These are phyloP conservation scores for Nakazawaea peltata DNA, from an alignment of 805 yeast species.

Conservation along the genomic window DNA sequence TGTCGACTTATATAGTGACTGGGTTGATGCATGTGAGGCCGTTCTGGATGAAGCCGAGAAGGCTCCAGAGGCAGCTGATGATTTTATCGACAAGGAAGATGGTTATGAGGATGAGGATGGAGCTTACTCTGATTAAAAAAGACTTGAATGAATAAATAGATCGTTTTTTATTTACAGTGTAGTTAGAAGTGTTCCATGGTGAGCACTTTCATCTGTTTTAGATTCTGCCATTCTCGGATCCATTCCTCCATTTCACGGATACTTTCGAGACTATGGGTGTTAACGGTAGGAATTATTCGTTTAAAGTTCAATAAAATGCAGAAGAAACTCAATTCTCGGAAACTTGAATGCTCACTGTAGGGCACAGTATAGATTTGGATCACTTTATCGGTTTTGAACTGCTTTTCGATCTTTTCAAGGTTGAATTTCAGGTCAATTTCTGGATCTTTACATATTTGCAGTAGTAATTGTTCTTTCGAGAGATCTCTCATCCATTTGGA, in stretches of 20 bases:
- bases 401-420: constrained; percentile 20
- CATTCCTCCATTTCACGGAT: constrained; percentile 24
- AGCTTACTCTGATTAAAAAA: constrained; percentile 12
- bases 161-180: too few species aligned
- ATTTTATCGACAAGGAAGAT: constrained; percentile 21
- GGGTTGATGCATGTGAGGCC: constrained; percentile 96
- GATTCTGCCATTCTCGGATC: constrained; percentile 24
- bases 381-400: constrained; percentile 23
- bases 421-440: constrained; percentile 11
- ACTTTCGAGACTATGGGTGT: constrained; percentile 22
- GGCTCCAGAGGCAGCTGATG: constrained; percentile 21
- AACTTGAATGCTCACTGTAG: constrained; percentile 92
- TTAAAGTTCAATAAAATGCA: constrained; percentile 41
- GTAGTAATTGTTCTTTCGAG: constrained; percentile 9
- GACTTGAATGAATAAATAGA: too few species aligned
- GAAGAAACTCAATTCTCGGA: constrained; percentile 66
- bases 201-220: constrained; percentile 10
- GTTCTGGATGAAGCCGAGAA: constrained; percentile 63
- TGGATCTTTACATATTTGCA: constrained; percentile 7
- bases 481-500: constrained; percentile 13
- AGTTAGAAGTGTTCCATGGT: constrained; percentile 12
- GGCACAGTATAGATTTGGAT: constrained; percentile 61
- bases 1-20: constrained; percentile 90
- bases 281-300: constrained; percentile 75
- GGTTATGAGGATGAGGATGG: constrained; percentile 17